Conservation (phyloP, 31 red algal genomes). For the Odonthalia washingtoniensis region DNA sequence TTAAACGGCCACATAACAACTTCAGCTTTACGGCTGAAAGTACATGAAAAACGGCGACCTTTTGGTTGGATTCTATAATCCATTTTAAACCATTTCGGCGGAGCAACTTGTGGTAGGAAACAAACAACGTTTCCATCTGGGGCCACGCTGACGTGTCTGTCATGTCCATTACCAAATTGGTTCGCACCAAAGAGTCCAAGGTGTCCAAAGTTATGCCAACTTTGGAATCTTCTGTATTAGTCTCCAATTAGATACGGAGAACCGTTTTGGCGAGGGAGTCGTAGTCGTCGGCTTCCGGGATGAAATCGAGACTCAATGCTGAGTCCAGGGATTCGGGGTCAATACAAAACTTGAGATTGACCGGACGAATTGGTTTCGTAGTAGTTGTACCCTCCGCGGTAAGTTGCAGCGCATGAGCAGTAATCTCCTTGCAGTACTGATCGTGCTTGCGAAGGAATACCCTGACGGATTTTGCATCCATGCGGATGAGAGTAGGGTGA, state of each 20-base stretch:
- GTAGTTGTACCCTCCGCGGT: neutral
- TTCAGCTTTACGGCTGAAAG: no score
- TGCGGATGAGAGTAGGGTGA: neutral
- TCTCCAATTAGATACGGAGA: conserved; percentile 5
- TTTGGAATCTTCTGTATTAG: conserved; percentile 22
- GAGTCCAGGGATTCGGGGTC: conserved; percentile 28
- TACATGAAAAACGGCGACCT: conserved; percentile 2
- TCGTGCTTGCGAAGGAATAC: conserved; percentile 39
- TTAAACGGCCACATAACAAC: neutral
- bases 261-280: neutral
- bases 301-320: neutral
- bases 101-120: neutral
- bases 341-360: no score
- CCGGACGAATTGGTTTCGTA: conserved; percentile 2
- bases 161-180: conserved; percentile 15
- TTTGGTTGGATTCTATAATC: neutral
- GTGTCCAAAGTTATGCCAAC: neutral
- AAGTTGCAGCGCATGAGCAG: conserved; percentile 9
- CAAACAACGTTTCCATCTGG: conserved; percentile 18
- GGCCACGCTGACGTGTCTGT: neutral
- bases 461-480: conserved; percentile 27
- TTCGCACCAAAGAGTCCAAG: neutral
- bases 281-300: neutral
- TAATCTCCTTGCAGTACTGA: conserved; percentile 34
- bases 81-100: conserved; percentile 9